Conservation (phyloP, 164 flowering plant species). For the Stephania cephalantha region DNA sequence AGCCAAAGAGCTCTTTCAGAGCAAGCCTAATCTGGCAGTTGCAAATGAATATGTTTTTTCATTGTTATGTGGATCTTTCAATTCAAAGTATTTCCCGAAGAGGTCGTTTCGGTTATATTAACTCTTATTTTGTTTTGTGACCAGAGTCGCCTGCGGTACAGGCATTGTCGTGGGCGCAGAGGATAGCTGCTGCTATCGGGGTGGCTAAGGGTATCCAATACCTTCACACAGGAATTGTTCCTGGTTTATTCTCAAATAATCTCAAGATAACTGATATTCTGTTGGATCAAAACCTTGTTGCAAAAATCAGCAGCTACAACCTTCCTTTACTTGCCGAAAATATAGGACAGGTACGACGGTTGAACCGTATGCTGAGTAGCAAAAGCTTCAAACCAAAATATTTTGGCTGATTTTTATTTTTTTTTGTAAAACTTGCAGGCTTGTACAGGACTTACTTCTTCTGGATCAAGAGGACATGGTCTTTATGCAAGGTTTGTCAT, state of each 20-base stretch:
- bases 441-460: slow-evolving; percentile 23
- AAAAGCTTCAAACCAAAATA: not conserved
- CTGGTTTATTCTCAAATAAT: slow-evolving; percentile 67
- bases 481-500: slow-evolving; percentile 33
- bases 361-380: not conserved
- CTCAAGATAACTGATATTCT: slow-evolving; percentile 70
- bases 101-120: slow-evolving; percentile 1
- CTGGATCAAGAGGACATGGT: slow-evolving; percentile 33
- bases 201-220: slow-evolving; percentile 84
- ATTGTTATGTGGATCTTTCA: no score
- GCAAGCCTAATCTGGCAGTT: not conserved
- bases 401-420: not conserved
- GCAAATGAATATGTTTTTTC: not conserved
- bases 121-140: not conserved
- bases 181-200: slow-evolving; percentile 79
- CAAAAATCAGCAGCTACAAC: slow-evolving; percentile 84
- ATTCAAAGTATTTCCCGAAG: not conserved
- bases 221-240: slow-evolving; percentile 82
- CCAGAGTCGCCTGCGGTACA: slow-evolving; percentile 35
- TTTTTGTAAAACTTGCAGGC: slow-evolving; percentile 28
- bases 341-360: slow-evolving; percentile 37
- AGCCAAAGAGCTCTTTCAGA: not conserved
- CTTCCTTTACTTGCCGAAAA: slow-evolving; percentile 64
- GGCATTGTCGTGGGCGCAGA: slow-evolving; percentile 67
- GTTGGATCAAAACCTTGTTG: slow-evolving; percentile 67